Evolutionary conservation across 257 asterid species (phyloP).

Genomic region (Salvia splendens): DNA sequence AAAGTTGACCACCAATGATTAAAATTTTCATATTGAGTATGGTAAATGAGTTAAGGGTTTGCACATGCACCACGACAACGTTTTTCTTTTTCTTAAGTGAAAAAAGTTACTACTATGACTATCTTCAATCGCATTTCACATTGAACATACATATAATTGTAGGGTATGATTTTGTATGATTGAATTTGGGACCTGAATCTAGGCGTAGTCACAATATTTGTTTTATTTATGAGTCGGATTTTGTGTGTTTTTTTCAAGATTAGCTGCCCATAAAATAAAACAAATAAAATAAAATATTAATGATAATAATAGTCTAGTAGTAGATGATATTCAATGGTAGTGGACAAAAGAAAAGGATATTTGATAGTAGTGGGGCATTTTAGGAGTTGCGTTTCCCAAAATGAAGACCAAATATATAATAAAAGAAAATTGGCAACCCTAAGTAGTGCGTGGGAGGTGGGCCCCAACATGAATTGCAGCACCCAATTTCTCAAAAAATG

Average conservation of each 20-base stretch:
- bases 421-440: neutral
- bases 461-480: slow-evolving; percentile 25
- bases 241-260: neutral
- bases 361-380: slow-evolving; percentile 35
- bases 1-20: too few relatives aligned
- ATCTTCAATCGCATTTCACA: too few relatives aligned
- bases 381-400: slow-evolving; percentile 44
- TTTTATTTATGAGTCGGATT: slow-evolving; percentile 7
- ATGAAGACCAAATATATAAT: slow-evolving; percentile 32
- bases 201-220: neutral
- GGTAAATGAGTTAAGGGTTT: too few relatives aligned
- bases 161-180: too few relatives aligned
- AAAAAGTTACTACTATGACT: too few relatives aligned
- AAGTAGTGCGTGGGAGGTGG: slow-evolving; percentile 46
- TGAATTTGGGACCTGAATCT: too few relatives aligned
- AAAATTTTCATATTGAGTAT: too few relatives aligned
- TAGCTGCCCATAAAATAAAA: neutral
- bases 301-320: too few relatives aligned
- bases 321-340: slow-evolving; percentile 25
- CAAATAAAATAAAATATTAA: neutral
- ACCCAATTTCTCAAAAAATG: slow-evolving; percentile 42
- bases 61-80: too few relatives aligned
- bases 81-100: too few relatives aligned
- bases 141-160: too few relatives aligned
- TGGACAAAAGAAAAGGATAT: slow-evolving; percentile 56